Conservation (phyloP, 1,284 basidiomycete genomes). For the Ceratobasidium sp. region DNA sequence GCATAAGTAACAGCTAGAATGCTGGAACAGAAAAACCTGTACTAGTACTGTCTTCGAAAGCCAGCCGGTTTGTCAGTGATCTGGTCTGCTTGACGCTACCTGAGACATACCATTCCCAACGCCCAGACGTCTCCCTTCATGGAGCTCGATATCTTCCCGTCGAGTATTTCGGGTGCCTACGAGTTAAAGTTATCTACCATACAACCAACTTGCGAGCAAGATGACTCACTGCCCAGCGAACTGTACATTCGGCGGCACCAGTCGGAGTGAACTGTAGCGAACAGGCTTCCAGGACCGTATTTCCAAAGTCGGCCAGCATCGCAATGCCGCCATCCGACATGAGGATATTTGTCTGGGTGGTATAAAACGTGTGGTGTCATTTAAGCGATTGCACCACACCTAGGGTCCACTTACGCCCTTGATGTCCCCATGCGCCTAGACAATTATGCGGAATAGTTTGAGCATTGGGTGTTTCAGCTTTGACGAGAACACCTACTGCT, state of each 20-base stretch:
- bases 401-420: background rate
- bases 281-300: background rate
- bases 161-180: too few relatives aligned
- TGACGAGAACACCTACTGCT: too few relatives aligned
- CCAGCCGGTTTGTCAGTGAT: too few relatives aligned
- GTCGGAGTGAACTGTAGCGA: conserved; percentile 1
- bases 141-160: too few relatives aligned
- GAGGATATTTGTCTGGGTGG: background rate
- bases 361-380: background rate
- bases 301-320: conserved; percentile 8
- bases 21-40: too few relatives aligned
- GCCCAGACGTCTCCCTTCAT: too few relatives aligned
- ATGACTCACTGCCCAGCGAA: background rate
- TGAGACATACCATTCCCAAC: too few relatives aligned
- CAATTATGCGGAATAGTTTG: background rate
- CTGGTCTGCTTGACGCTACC: too few relatives aligned
- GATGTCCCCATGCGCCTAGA: conserved; percentile 1
- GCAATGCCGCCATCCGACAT: background rate
- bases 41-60: too few relatives aligned
- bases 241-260: background rate
- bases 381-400: background rate
- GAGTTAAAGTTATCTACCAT: too few relatives aligned
- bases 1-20: too few relatives aligned
- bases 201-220: background rate
- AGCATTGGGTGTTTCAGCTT: too few relatives aligned